These are phyloP conservation scores for Eucalyptus erythrocorys DNA, from an alignment of 345 rosid genomes.

Conservation along the genomic window DNA sequence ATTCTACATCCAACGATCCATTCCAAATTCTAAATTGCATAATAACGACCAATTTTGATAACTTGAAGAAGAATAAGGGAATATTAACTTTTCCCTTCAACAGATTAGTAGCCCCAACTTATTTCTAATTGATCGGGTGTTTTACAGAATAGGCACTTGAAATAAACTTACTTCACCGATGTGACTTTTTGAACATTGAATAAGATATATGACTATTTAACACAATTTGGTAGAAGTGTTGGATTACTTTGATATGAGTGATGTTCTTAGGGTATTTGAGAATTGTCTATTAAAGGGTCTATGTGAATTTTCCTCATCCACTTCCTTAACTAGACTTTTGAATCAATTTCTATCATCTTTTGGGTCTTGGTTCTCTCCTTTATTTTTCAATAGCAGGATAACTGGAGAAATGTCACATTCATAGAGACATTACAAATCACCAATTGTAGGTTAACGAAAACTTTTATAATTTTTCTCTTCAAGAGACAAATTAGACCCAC, in stretches of 20 bases:
- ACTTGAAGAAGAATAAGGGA: background rate
- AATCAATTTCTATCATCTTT: background rate
- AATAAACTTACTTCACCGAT: background rate
- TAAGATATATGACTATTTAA: background rate
- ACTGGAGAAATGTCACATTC: background rate
- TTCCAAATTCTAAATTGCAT: background rate
- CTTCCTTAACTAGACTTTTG: background rate
- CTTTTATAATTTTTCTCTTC: background rate
- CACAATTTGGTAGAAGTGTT: background rate
- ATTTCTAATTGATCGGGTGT: background rate
- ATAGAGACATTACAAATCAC: background rate
- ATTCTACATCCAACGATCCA: background rate
- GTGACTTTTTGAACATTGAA: background rate
- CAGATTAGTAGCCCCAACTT: background rate
- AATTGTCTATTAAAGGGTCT: background rate
- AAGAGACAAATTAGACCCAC: background rate
- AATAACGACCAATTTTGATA: background rate
- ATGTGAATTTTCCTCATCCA: background rate
- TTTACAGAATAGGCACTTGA: background rate
- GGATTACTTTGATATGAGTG: background rate
- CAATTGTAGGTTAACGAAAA: rapidly evolving
- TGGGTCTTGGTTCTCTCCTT: background rate
- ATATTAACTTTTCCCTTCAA: background rate
- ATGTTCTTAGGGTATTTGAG: background rate
- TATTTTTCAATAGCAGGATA: background rate